Conservation (phyloP, 2,329 filamentous ascomycete genomes). For the Claviceps citrina region DNA sequence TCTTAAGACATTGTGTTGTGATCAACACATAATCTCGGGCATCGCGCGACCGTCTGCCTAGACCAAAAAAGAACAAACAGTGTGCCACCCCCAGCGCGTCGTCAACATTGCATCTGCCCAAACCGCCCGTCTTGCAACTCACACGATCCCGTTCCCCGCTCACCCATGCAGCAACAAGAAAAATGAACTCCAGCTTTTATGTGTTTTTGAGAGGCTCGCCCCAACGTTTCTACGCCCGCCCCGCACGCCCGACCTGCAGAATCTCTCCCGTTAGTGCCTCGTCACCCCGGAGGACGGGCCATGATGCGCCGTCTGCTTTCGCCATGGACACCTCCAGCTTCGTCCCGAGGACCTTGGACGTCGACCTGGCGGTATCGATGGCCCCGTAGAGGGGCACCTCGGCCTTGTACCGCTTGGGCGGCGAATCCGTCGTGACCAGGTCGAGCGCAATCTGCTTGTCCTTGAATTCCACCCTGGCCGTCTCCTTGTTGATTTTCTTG, state of each 20-base stretch:
- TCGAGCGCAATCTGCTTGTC: slow-evolving; percentile 54
- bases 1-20: too few relatives aligned
- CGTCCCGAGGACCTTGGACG: slow-evolving; percentile 70
- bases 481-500: slow-evolving; percentile 86
- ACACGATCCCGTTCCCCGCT: slow-evolving; percentile 2
- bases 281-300: slow-evolving; percentile 72
- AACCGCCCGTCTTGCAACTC: background rate
- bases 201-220: background rate
- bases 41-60: background rate
- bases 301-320: slow-evolving; percentile 60
- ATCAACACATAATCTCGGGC: background rate
- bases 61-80: background rate
- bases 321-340: slow-evolving; percentile 70
- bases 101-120: background rate
- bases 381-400: slow-evolving; percentile 59
- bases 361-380: slow-evolving; percentile 61
- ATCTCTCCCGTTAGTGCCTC: slow-evolving; percentile 59
- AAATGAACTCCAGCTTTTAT: background rate
- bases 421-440: slow-evolving; percentile 66
- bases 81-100: background rate
- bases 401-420: slow-evolving; percentile 61
- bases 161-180: slow-evolving; percentile 1
- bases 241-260: slow-evolving; percentile 75
- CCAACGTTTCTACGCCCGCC: slow-evolving; percentile 15
- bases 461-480: slow-evolving; percentile 56